Conservation (phyloP, 1,139 yeast species). For the Protomyces lactucae-debilis region DNA sequence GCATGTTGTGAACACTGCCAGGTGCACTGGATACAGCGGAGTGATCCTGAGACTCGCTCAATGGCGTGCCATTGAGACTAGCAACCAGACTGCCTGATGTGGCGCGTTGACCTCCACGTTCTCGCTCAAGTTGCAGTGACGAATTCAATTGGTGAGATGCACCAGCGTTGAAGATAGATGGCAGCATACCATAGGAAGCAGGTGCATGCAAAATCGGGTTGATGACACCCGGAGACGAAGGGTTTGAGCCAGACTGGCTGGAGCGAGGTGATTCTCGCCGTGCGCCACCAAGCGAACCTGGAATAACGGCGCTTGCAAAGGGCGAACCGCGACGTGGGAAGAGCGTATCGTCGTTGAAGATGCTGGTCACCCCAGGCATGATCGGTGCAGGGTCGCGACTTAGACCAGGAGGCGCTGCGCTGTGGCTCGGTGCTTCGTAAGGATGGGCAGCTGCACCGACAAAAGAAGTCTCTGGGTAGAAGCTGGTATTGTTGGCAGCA, state of each 20-base stretch:
- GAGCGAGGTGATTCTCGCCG: constrained; percentile 21
- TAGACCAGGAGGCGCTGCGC: not conserved
- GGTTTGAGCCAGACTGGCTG: constrained; percentile 21
- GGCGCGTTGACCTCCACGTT: not conserved
- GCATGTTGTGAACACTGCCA: not conserved
- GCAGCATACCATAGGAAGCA: not conserved
- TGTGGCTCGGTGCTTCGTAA: not conserved
- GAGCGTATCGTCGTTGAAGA: constrained; percentile 5
- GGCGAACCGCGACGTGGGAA: not conserved
- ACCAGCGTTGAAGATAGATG: constrained; percentile 14
- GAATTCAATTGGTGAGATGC: not conserved
- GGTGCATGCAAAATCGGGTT: not conserved
- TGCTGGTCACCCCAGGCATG: constrained; percentile 9
- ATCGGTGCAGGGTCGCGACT: not conserved
- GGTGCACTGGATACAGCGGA: not conserved
- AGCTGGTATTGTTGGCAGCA: not conserved
- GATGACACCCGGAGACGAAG: constrained; percentile 12
- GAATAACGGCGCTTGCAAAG: not conserved
- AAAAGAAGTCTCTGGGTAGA: not conserved
- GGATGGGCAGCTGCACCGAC: not conserved
- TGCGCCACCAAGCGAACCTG: not conserved
- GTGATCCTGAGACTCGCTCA: not conserved
- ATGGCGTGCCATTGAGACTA: constrained; percentile 16
- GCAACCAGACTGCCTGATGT: constrained; percentile 14
- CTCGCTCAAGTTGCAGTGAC: not conserved